A percentile compares a stretch with the other conserved stretches of the same genome.
phyloP scores from a whole-genome alignment of 805 yeast genomes.

The Hagleromyces aurorensis region DNA sequence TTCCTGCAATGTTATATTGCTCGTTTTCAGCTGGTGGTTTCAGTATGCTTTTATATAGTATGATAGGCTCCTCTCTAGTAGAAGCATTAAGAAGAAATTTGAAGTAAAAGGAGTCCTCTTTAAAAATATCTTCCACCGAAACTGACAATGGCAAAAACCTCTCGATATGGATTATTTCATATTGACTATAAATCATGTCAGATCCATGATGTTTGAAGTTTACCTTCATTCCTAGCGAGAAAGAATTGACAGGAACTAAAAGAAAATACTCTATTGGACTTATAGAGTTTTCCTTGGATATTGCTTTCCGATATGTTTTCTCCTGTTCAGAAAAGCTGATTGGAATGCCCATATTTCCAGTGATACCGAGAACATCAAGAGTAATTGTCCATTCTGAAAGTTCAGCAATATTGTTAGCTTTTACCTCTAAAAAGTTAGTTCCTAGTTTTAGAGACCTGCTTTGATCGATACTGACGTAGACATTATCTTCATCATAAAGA shows the following conservation, averaged over 20 bases:
- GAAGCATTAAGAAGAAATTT: slow-evolving; percentile 26
- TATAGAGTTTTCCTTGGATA: slow-evolving; percentile 2
- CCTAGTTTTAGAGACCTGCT: slow-evolving; percentile 15
- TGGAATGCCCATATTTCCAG: too few species aligned
- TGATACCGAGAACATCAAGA: too few species aligned
- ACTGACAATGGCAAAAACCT: slow-evolving; percentile 26
- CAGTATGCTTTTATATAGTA: slow-evolving; percentile 16
- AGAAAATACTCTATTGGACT: slow-evolving; percentile 14
- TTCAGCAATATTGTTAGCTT: too few species aligned
- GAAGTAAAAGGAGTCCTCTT: slow-evolving; percentile 22
- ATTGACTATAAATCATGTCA: slow-evolving; percentile 13
- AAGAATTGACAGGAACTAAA: slow-evolving; percentile 12
- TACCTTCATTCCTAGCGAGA: slow-evolving; percentile 10
- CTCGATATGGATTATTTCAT: slow-evolving; percentile 7
- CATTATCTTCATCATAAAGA: slow-evolving; percentile 13
- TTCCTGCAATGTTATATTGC: slow-evolving; percentile 16
- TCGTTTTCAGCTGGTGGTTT: slow-evolving; percentile 4
- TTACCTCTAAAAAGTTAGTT: slow-evolving; percentile 14
- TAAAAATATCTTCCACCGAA: slow-evolving; percentile 29
- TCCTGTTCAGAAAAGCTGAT: slow-evolving; percentile 8
- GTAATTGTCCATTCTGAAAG: too few species aligned
- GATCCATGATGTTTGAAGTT: slow-evolving; percentile 8
- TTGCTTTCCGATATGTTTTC: slow-evolving; percentile 1
- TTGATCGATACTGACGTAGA: slow-evolving; percentile 13
- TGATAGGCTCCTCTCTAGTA: slow-evolving; percentile 18